Percentiles rank a stretch among this genome's conserved stretches.
phyloP scores from a whole-genome alignment of 2,329 filamentous ascomycete species.

The Teratosphaeriaceae sp. region DNA sequence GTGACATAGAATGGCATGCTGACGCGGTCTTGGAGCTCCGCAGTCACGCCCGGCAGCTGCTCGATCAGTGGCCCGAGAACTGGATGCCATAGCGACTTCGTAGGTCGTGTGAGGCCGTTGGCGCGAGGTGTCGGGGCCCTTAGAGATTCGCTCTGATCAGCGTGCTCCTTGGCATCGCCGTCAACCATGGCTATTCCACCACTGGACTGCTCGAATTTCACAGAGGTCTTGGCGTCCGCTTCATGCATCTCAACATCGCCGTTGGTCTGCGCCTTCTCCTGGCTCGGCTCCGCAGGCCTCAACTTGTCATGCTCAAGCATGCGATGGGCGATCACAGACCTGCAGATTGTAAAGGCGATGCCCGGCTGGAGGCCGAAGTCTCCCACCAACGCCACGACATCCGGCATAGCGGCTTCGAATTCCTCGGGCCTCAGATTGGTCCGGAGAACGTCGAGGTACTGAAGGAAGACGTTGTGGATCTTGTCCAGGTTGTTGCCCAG shows the following conservation, averaged over 20 bases:
- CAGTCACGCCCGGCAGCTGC: slow-evolving; percentile 54
- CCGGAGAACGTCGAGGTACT: slow-evolving; percentile 84
- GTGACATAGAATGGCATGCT: slow-evolving; percentile 77
- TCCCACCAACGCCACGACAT: slow-evolving; percentile 63
- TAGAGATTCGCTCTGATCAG: slow-evolving; percentile 25
- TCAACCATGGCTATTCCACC: not conserved
- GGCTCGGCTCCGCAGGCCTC: no score
- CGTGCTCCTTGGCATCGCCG: slow-evolving; percentile 16
- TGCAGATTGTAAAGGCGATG: slow-evolving; percentile 77
- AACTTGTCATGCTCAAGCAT: no score
- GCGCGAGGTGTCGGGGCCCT: slow-evolving; percentile 5
- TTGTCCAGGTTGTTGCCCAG: slow-evolving; percentile 85
- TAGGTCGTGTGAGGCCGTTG: slow-evolving; percentile 1
- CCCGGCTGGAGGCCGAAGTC: slow-evolving; percentile 74
- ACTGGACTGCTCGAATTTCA: slow-evolving; percentile 3
- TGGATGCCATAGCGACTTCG: slow-evolving; percentile 52
- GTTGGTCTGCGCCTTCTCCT: slow-evolving; percentile 27
- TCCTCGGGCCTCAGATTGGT: slow-evolving; percentile 68
- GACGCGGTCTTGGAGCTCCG: slow-evolving; percentile 61
- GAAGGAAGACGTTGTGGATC: slow-evolving; percentile 73
- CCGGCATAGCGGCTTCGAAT: slow-evolving; percentile 73
- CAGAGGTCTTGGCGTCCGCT: slow-evolving; percentile 7
- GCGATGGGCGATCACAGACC: slow-evolving; percentile 64
- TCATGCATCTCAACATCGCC: slow-evolving; percentile 53
- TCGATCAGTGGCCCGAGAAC: slow-evolving; percentile 69